Percentiles rank a stretch among this genome's conserved stretches.
phyloP scores from a whole-genome alignment of 2,329 filamentous ascomycete species.

The Aspergillus pseudoglaucus region DNA sequence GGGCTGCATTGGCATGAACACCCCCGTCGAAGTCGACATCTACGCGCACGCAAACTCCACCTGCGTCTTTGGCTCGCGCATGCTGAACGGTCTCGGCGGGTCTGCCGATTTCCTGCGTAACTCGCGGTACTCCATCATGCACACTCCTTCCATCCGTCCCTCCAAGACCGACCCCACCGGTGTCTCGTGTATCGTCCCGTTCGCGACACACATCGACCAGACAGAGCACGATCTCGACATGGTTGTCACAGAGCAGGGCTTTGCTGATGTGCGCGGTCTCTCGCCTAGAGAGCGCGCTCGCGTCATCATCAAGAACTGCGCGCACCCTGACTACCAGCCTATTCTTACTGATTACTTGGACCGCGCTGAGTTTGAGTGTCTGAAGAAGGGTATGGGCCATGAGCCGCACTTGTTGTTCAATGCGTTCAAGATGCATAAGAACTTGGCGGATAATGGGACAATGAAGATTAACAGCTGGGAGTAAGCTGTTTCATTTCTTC shows the following conservation, averaged over 20 bases:
- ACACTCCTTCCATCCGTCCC: slow-evolving; percentile 75
- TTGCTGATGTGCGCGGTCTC: slow-evolving; percentile 78
- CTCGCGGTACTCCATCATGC: slow-evolving; percentile 86
- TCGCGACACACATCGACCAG: slow-evolving; percentile 88
- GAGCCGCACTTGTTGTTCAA: slow-evolving; percentile 85
- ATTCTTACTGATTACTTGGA: slow-evolving; percentile 79
- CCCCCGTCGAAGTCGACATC: slow-evolving; percentile 87
- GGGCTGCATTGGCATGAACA: slow-evolving; percentile 92
- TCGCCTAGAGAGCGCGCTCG: slow-evolving; percentile 72
- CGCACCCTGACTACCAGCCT: slow-evolving; percentile 76
- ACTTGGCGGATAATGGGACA: slow-evolving; percentile 72
- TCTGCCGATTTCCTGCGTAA: slow-evolving; percentile 74
- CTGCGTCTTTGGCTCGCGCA: slow-evolving; percentile 79
- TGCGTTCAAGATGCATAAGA: slow-evolving; percentile 82
- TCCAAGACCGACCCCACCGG: slow-evolving; percentile 76
- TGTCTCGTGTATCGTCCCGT: slow-evolving; percentile 82
- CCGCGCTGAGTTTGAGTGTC: slow-evolving; percentile 77
- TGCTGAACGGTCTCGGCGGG: slow-evolving; percentile 79
- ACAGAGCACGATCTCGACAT: slow-evolving; percentile 89
- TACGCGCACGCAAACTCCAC: slow-evolving; percentile 91
- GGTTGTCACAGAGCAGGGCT: slow-evolving; percentile 70
- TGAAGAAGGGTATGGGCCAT: slow-evolving; percentile 81
- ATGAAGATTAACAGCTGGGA: slow-evolving; percentile 75
- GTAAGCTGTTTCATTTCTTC: slow-evolving; percentile 10
- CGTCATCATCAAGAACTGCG: slow-evolving; percentile 80